A percentile compares a stretch with the other conserved stretches of the same genome.
phyloP scores from a whole-genome alignment of 2,329 filamentous ascomycete genomes.

The Fusarium robinianum region DNA sequence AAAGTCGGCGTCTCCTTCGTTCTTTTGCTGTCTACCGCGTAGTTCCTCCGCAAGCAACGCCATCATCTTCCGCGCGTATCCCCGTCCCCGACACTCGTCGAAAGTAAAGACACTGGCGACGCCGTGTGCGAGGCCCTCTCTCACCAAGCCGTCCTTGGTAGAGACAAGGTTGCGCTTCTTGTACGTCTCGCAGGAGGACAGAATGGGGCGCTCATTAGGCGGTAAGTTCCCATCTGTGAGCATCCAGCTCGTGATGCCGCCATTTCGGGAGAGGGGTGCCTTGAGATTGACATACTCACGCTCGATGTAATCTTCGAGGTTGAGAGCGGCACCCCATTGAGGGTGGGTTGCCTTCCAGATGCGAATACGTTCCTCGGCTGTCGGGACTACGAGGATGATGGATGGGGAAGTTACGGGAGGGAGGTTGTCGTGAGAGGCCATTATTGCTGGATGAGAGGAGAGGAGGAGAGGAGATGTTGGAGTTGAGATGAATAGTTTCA shows the following conservation, averaged over 20 bases:
- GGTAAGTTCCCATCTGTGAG: constrained; percentile 53
- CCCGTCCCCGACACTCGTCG: constrained; percentile 66
- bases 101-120: constrained; percentile 81
- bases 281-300: constrained; percentile 63
- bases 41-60: constrained; percentile 60
- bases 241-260: constrained; percentile 67
- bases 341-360: constrained; percentile 61
- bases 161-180: constrained; percentile 61
- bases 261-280: constrained; percentile 60
- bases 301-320: constrained; percentile 58
- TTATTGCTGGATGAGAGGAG: background rate
- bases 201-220: constrained; percentile 54
- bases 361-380: constrained; percentile 54
- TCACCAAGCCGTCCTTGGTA: constrained; percentile 39
- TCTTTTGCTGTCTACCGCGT: constrained; percentile 30
- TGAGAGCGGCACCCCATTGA: constrained; percentile 64
- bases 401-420: constrained; percentile 30
- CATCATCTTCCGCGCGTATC: constrained; percentile 81
- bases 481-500: background rate
- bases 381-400: constrained; percentile 58
- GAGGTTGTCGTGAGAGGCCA: constrained; percentile 29
- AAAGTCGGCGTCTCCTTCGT: constrained; percentile 56
- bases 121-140: constrained; percentile 69
- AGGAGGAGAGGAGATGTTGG: background rate
- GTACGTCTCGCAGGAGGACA: constrained; percentile 68